These are phyloP conservation scores for Volvox reticuliferus DNA, from an alignment of 139 green algal species.

Conservation along the genomic window DNA sequence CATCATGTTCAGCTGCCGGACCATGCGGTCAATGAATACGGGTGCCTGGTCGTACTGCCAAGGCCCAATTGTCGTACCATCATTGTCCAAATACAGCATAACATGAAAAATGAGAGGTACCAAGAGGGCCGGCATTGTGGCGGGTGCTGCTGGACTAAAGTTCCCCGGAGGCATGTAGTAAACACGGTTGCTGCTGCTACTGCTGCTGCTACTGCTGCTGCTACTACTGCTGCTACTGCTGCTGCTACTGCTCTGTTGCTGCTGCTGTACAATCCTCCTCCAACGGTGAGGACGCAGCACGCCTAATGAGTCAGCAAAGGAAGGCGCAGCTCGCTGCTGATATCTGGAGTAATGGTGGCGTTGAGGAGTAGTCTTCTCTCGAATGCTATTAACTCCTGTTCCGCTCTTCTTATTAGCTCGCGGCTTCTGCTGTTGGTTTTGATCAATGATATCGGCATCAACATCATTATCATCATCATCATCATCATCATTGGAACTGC, in stretches of 20 bases:
- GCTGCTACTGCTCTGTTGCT: neutral
- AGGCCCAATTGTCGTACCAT: neutral
- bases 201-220: neutral
- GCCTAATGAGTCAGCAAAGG: too few relatives aligned
- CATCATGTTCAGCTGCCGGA: neutral
- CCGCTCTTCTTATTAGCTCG: too few relatives aligned
- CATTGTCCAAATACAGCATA: conserved; percentile 20
- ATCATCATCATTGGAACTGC: too few relatives aligned
- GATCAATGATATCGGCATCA: too few relatives aligned
- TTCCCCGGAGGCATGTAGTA: neutral
- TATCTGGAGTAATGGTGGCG: too few relatives aligned
- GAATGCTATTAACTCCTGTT: too few relatives aligned
- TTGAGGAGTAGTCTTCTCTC: too few relatives aligned
- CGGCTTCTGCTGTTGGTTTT: too few relatives aligned
- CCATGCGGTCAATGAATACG: neutral
- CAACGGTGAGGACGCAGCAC: too few relatives aligned
- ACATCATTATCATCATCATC: too few relatives aligned
- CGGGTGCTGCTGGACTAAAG: neutral
- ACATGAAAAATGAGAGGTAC: conserved; percentile 28
- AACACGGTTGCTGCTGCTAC: neutral
- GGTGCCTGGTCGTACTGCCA: neutral
- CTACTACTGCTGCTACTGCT: neutral
- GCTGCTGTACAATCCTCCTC: too few relatives aligned
- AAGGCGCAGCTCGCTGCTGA: too few relatives aligned
- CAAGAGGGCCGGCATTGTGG: neutral